A percentile compares a stretch with the other conserved stretches of the same genome.
These are phyloP conservation scores for Sugiyamaella mastotermitis DNA, from an alignment of 805 yeast genomes.

Conservation along the genomic window DNA sequence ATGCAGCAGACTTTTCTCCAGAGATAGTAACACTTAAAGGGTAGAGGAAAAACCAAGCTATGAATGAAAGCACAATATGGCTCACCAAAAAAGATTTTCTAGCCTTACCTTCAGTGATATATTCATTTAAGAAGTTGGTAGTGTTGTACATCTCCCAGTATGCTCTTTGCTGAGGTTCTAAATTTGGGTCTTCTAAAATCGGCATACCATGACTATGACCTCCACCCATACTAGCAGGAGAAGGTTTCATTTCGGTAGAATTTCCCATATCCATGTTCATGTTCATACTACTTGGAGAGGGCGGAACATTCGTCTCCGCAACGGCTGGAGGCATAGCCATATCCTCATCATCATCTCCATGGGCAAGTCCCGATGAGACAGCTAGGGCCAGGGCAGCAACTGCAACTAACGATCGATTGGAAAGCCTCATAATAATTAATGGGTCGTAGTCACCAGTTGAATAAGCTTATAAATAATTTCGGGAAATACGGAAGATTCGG, in stretches of 20 bases:
- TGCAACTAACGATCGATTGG: constrained; percentile 1
- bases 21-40: constrained; percentile 66
- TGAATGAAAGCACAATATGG: constrained; percentile 45
- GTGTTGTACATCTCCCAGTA: constrained; percentile 80
- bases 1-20: constrained; percentile 41
- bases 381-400: background rate
- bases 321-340: background rate
- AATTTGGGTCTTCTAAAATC: constrained; percentile 54
- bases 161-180: constrained; percentile 63
- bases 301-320: background rate
- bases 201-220: constrained; percentile 62
- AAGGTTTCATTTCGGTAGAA: constrained; percentile 8
- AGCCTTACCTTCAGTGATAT: constrained; percentile 37
- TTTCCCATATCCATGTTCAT: no score
- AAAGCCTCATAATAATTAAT: constrained; percentile 1
- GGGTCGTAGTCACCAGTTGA: background rate
- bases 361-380: constrained; percentile 4
- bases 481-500: no score
- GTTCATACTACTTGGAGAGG: background rate
- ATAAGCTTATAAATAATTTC: no score
- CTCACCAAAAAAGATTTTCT: constrained; percentile 45
- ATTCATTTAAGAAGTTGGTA: constrained; percentile 46
- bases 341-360: constrained; percentile 2
- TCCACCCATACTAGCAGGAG: constrained; percentile 11
- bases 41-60: constrained; percentile 49